Evolutionary conservation across 176 grass and related monocot genomes (phyloP).

Genomic region (Zea mays): Zm-B73-REFERENCE-NAM-5.0 NC_050097.1:238952001-238952500

Average conservation of each 20-base stretch:
- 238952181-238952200: constrained; percentile 60
- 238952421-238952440: constrained; percentile 37
- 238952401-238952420: constrained; percentile 43
- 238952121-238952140: neutral
- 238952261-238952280: constrained; percentile 27
- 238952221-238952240: constrained; percentile 51
- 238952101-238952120: neutral
- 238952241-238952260: constrained; percentile 13
- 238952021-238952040: neutral
- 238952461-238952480: constrained; percentile 65
- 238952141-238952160: constrained; percentile 50
- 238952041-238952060: too few relatives aligned
- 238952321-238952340: neutral
- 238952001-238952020: neutral
- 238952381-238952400: constrained; percentile 82
- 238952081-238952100: neutral
- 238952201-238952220: constrained; percentile 33
- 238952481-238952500: constrained; percentile 60
- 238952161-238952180: constrained; percentile 55
- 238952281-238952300: constrained; percentile 53
- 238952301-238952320: neutral
- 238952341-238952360: neutral
- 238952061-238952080: neutral
- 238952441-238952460: constrained; percentile 37
- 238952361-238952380: constrained; percentile 4